Percentiles rank a stretch among this genome's conserved stretches.
Conservation (phyloP, 495 filamentous ascomycete genomes). For the Pseudomonodictys pantanalensis region DNA sequence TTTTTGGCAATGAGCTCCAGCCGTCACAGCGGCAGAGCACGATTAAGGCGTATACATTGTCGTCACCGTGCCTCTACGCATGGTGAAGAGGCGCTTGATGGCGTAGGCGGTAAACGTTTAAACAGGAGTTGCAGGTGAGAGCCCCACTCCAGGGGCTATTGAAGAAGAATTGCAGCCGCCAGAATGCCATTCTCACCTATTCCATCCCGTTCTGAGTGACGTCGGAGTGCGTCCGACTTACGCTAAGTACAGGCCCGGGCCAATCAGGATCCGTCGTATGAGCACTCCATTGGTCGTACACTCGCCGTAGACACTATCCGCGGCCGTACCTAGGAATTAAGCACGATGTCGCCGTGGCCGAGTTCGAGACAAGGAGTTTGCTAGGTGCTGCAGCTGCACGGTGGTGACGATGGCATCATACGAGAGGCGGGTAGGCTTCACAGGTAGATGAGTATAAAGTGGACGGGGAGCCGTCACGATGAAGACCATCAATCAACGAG, state of each 20-base stretch:
- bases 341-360: conserved; percentile 1
- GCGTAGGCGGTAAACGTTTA: conserved; percentile 17
- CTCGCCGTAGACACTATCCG: background rate
- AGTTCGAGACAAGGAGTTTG: conserved; percentile 16
- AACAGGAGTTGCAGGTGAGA: background rate
- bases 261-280: conserved; percentile 6
- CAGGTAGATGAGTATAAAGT: conserved; percentile 9
- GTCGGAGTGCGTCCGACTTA: conserved; percentile 2
- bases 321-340: conserved; percentile 4
- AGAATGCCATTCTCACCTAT: background rate
- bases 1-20: too few relatives aligned
- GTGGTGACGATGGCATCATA: conserved; percentile 23
- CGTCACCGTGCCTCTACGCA: background rate
- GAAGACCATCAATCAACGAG: too few relatives aligned
- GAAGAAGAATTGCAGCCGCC: background rate
- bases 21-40: too few relatives aligned
- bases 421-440: background rate
- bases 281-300: background rate
- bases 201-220: too few relatives aligned
- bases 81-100: background rate
- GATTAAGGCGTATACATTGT: too few relatives aligned
- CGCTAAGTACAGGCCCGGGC: background rate
- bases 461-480: too few relatives aligned
- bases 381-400: background rate
- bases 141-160: conserved; percentile 4